Base-by-base conservation (phyloP, 2,329 filamentous ascomycete genomes). In the Plectosphaerella sp. region DNA sequence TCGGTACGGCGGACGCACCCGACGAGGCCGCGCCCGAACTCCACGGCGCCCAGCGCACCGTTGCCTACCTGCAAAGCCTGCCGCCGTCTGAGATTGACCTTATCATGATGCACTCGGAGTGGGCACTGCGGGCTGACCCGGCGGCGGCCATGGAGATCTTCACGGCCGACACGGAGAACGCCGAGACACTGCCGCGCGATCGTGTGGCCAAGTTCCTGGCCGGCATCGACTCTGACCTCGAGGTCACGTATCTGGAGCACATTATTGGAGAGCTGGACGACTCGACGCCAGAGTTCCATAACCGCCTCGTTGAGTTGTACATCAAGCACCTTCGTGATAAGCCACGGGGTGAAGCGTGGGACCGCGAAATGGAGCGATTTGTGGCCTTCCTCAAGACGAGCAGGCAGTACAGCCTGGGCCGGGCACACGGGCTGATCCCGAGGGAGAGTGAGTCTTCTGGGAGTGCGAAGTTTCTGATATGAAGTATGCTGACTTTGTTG, bases 101-200 rank as follows among this genome's bases (percentile, higher is more conserved):
- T 24, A 91, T 97, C 16, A 77, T 99, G 4, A 90, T 97, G 67
- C 96, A 95, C 64, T 88, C 90, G 0, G 86, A 88, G 59, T 99
- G 94, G 94, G 89, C 91, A 0, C 69, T 99, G 15, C 79, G 81
- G 51, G 80, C 79, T 14, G 84, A 90, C 56, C 83, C 91, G 0
- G 78, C 84, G 2, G 72, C 90, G 39, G 92, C 88, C 5, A 95
- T 99, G 88, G 91, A 97, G 58, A 81, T 99, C 1, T 99, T 99
- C 68, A 72, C 94, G 0, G 90, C 89, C 1, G 94, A 99, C 65
- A 94, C 91, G 1, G 91, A 96, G 65, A 97, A 97, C 62, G 92
- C 94, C 1, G 94, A 63, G 73, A 91, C 86, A 0, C 70, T 99
- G 11, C 91, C 93, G 3, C 80, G 93, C 42, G 81, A 89, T 28